Evolutionary conservation across 2,329 filamentous ascomycete species (phyloP), one percentile per base, ranked within the genome.

Genomic region (Stagonosporopsis vannaccii): DNA sequence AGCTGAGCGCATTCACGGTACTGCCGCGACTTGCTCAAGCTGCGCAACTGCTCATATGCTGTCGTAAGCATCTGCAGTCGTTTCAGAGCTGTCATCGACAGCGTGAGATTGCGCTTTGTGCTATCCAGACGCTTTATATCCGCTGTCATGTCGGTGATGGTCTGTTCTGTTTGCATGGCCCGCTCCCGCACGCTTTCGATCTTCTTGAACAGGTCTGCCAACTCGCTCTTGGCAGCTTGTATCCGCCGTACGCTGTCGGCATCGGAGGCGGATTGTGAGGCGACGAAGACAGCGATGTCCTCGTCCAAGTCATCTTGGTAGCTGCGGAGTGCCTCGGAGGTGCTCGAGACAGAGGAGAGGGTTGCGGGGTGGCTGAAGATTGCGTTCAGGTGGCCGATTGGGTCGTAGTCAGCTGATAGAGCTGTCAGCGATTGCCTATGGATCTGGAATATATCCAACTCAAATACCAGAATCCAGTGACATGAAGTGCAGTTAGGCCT

Each of bases 31-130:
- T 90, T 90, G 63, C 91, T 90, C 64, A 97, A 81, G 2, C 87
- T 90, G 56, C 90, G 86, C 55, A 99, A 83, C 79, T 99, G 95
- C 74, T 98, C 95, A 78, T 98, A 99, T n/a, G 95, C 95, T 3
- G 95, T 98, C 5, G 95, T 98, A 73, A 99, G 81, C 95, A 99
- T 99, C 82, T 99, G 95, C 67, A 99, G 83, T 42, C 95, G 85
- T 81, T 99, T 99, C 70, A 99, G 82, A 20, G 94, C 94, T 39
- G 95, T 99, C 95, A 99, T 99, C 63, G 92, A 97, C 50, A 96
- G 84, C 9, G 95, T 97, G 59, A 99, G 83, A 77, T 99, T 99
- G 76, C 90, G 90, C 82, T 99, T 99, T 33, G 95, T 97, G 76
- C 90, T 91, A 78, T 99, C 95, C 62, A 99, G 84, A 65, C 94